Evolutionary conservation across 2,329 filamentous ascomycete genomes (phyloP), one percentile per base, ranked within the genome.

Genomic region (Diplodia seriata): DNA sequence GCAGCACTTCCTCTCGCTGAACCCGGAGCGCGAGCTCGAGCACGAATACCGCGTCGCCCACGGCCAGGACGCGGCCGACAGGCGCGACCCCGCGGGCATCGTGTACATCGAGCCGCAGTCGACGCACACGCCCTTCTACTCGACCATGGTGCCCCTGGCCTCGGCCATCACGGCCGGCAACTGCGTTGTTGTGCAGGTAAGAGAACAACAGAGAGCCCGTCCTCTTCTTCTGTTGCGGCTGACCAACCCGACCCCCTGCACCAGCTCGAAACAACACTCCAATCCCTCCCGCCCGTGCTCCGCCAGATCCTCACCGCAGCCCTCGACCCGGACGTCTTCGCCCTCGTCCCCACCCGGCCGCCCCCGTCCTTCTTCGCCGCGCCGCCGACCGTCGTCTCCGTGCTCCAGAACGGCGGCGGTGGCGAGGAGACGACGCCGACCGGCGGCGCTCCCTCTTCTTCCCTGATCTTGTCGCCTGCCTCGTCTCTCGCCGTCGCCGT

Each of bases 151-250:
- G 3, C 80, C 83, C 0, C 62, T 86, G 49, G 79, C 78, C 40
- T 80, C 83, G 4, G 83, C 84, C 8, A 70, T 86, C 36, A 80
- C 81, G 0, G 82, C 83, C 14, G 85, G 85, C 0, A 86, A 85
- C 68, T 86, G 83, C 70, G 77, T 85, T 3, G 76, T 83, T 38
- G 55, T 86, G 12, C 81, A 85, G 76, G 84, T 85, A 68, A 71
- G 76, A 43, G 38, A 2, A 6, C 2, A n/a, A n/a, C n/a, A n/a
- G n/a, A 14, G 14, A 54, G 47, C 14, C 26, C 31, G 2, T 4
- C 31, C 18, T 14, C 33, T 49, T 14, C 33, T 49, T 7, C 3
- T 49, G 4, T 15, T 15, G 14, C 29, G 6, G n/a, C 14, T 62
- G 50, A 67, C 36, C 56, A 18, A 33, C 31, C 31, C 31, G 31